Base-by-base conservation (phyloP, 2,329 filamentous ascomycete genomes). In the Aureobasidium sp. region DNA sequence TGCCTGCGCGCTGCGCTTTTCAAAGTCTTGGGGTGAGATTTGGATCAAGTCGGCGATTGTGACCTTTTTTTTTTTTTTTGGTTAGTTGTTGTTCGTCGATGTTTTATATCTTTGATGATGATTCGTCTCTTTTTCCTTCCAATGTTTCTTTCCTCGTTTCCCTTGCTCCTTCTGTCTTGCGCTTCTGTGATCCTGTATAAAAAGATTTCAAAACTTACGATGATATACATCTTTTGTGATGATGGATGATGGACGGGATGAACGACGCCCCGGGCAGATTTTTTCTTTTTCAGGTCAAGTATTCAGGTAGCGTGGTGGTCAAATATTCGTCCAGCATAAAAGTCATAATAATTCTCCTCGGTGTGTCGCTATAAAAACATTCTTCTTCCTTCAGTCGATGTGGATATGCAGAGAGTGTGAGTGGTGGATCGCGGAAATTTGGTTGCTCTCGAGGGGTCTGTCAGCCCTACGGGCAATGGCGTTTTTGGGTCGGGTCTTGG, bases 21-120 rank as follows among this genome's bases (percentile, higher is more conserved):
- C 82, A 71, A 97, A 96, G 71, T 96, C 89, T 69, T 90, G 84
- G 1, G 94, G 94, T 33, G 84, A 82, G 75, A 99, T 95, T 75
- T 95, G 90, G 66, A 99, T 90, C 67, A 99, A 81, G 78, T 99
- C 94, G 67, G 91, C 87, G 68, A 99, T 86, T 66, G 94, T 96
- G 45, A 91, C 94, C 94, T 96, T 46, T 37, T 42, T 27, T 15
- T 37, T 15, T 21, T 19, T 5, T 43, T 55, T 21, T 55, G 3
- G 23, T 55, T 37, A 55, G 33, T 55, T 8, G 1, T 15, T 3
- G 43, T 8, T 27, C 23, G 19, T 11, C 25, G 19, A 13, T 21
- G 17, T 17, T 25, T 43, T n/a, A n/a, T n/a, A n/a, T n/a, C n/a
- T 43, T 25, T 1, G 2, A 4, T 17, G 33, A n/a, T n/a, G n/a